These are phyloP conservation scores for Trichodelitschia bisporula DNA, from an alignment of 495 filamentous ascomycete species.

Conservation along the genomic window DNA sequence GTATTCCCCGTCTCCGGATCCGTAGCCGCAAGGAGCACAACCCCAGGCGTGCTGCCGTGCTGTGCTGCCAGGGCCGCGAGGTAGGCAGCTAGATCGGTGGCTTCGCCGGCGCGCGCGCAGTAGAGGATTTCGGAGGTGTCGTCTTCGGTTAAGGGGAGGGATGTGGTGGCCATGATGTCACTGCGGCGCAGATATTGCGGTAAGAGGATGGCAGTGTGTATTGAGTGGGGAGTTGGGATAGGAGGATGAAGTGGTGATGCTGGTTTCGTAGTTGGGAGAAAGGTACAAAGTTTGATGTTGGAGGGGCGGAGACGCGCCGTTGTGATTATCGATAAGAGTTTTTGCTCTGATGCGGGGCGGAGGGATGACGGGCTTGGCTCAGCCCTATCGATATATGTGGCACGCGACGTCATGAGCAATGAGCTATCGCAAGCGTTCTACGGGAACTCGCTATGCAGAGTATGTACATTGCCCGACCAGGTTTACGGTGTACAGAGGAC, in stretches of 20 bases:
- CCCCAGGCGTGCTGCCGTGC: conserved; percentile 23
- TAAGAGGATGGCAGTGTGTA: background rate
- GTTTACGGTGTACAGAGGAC: background rate
- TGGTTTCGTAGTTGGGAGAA: background rate
- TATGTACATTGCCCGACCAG: background rate
- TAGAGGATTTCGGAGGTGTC: conserved; percentile 77
- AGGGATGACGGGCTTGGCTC: too few relatives aligned
- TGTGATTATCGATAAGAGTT: background rate
- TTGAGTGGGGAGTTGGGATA: background rate
- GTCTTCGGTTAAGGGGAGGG: conserved; percentile 32
- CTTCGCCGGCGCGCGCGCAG: conserved; percentile 49
- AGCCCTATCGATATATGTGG: too few relatives aligned
- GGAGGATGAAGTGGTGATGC: background rate
- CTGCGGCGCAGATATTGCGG: background rate
- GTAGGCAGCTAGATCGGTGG: conserved; percentile 36
- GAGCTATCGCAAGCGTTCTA: background rate
- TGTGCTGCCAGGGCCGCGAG: conserved; percentile 30
- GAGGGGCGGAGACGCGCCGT: background rate
- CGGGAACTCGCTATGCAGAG: background rate
- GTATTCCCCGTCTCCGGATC: conserved; percentile 48
- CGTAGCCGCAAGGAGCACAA: conserved; percentile 36
- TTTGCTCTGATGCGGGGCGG: too few relatives aligned
- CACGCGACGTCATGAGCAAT: background rate
- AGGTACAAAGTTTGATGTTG: background rate
- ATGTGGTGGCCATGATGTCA: background rate